Evolutionary conservation across 768 basidiomycete species (phyloP).

Genomic region (Lactarius akahatsu): DNA sequence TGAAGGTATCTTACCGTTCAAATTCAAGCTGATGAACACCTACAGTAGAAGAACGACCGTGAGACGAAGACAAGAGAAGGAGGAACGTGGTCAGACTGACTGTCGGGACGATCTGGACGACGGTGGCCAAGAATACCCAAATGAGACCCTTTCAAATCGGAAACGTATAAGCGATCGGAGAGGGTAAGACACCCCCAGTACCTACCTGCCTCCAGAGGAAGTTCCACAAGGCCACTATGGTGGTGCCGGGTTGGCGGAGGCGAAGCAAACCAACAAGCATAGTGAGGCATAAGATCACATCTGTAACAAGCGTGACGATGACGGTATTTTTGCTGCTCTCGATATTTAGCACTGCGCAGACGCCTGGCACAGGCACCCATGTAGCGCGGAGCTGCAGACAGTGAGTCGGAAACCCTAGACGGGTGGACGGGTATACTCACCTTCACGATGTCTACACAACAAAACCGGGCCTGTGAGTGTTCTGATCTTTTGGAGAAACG

Average conservation of each 20-base stretch:
- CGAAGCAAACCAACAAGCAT: slow-evolving; percentile 19
- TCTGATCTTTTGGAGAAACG: no score
- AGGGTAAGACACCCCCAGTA: background rate
- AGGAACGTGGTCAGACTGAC: background rate
- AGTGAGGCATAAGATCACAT: slow-evolving; percentile 5
- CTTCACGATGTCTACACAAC: background rate
- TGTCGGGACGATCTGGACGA: background rate
- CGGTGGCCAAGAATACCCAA: slow-evolving; percentile 2
- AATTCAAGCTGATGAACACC: slow-evolving; percentile 8
- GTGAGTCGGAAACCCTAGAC: background rate
- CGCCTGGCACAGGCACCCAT: background rate
- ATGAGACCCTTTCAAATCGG: background rate
- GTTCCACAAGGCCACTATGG: background rate
- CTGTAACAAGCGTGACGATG: slow-evolving; percentile 1
- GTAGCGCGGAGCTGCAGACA: background rate
- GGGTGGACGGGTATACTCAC: background rate
- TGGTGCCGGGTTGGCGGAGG: background rate
- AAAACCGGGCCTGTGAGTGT: no score
- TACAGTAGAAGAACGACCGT: background rate
- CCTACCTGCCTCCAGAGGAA: slow-evolving; percentile 20
- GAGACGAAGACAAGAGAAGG: background rate
- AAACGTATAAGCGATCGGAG: background rate
- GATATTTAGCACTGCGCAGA: background rate
- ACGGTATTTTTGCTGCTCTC: background rate
- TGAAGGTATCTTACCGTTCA: background rate